Evolutionary conservation across 345 rosid genomes (phyloP).

Genomic region (Salix koriyanagi): DNA sequence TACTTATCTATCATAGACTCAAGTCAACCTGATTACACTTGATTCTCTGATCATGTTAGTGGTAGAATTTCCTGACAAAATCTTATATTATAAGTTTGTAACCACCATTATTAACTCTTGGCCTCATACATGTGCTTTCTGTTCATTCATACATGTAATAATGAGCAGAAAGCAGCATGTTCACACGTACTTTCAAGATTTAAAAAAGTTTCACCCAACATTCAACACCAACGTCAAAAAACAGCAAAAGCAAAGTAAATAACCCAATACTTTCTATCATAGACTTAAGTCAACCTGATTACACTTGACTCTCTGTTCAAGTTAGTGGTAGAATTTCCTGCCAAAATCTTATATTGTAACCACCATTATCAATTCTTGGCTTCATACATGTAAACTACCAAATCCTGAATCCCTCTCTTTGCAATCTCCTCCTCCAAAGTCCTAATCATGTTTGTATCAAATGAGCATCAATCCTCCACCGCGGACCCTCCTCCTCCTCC

Average conservation of each 20-base stretch:
- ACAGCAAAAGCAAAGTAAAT: not conserved
- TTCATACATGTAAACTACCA: not conserved
- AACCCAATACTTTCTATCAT: not conserved
- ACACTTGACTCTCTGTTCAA: not conserved
- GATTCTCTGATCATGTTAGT: not conserved
- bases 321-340: not conserved
- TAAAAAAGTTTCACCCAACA: not conserved
- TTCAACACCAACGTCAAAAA: not conserved
- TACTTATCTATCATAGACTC: not conserved
- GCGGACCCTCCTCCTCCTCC: constrained; percentile 26
- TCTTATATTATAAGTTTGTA: not conserved
- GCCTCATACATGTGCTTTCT: not conserved
- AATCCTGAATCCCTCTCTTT: constrained; percentile 7
- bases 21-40: not conserved
- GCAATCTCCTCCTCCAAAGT: constrained; percentile 14
- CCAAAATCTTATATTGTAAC: not conserved
- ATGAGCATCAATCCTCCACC: constrained; percentile 16
- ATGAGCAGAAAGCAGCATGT: not conserved
- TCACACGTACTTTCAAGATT: not conserved
- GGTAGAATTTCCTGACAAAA: not conserved
- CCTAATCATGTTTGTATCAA: constrained; percentile 30
- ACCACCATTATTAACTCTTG: not conserved
- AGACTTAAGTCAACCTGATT: not conserved
- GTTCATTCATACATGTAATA: not conserved
- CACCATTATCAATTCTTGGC: not conserved